Percentiles rank a stretch among this genome's conserved stretches.
Evolutionary conservation across 805 yeast species (phyloP).

Genomic region (Metschnikowia colocasiae): DNA sequence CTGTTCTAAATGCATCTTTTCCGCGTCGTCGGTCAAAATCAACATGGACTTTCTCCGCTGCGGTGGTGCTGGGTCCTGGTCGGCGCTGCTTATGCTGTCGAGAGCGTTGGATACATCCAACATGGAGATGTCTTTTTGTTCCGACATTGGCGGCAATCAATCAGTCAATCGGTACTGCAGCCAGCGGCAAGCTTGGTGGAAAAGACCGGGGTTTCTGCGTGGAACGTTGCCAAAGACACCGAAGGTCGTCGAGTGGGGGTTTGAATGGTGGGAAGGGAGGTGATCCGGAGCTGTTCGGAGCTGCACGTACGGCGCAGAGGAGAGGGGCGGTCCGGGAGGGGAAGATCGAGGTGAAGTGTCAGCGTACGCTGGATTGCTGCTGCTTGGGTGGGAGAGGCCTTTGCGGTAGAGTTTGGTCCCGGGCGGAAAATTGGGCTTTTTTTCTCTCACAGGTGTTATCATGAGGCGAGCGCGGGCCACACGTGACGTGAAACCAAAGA

Average conservation of each 20-base stretch:
- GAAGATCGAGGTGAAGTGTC: neutral
- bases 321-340: neutral
- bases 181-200: neutral
- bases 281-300: neutral
- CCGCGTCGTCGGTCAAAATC: conserved; percentile 61
- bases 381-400: neutral
- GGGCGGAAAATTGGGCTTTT: conserved; percentile 4
- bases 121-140: conserved; percentile 39
- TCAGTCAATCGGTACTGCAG: neutral
- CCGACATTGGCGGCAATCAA: conserved; percentile 12
- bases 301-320: neutral
- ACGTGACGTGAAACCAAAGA: conserved; percentile 1
- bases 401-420: neutral
- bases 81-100: conserved; percentile 15
- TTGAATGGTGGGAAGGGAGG: neutral
- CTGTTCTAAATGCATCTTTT: conserved; percentile 43
- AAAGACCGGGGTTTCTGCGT: neutral
- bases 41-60: conserved; percentile 65
- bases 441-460: conserved; percentile 6
- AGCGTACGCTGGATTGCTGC: neutral
- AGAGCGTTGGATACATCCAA: conserved; percentile 39
- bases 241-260: neutral
- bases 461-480: conserved; percentile 4
- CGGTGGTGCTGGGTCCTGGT: conserved; percentile 21
- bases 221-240: neutral